Evolutionary conservation across 2,329 filamentous ascomycete species (phyloP), one percentile per base, ranked within the genome.

Genomic region (Xylariaceae sp.): DNA sequence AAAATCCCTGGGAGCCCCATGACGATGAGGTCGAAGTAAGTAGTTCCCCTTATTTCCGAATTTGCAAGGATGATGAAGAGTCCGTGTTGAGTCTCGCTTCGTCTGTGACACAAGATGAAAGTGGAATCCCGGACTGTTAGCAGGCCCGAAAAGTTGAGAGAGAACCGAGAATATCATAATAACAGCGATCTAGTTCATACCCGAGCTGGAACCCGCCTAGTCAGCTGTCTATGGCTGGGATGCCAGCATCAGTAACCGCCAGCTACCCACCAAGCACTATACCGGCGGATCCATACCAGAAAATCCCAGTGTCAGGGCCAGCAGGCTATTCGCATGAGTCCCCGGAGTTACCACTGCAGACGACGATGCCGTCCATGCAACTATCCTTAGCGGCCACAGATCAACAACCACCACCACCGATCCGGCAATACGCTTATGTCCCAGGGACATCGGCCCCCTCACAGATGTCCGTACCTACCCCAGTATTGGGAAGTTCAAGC

Each of bases 21-120:
- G 66, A 74, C 73, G 39, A 79, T 84, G 73, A 73, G 80, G 66
- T 81, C 80, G 19, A 83, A 80, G 80, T 84, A 74, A 72, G 79
- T 77, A 12, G 3, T 42, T 6, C 18, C 15, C 40, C 26, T 44
- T 8, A 48, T 22, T 39, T 30, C 16, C n/a, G n/a, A 15, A 16
- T 34, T 32, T 26, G 22, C 44, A 41, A 51, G 19, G 29, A 34
- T 10, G 19, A 19, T 6, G 9, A 26, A 30, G 12, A 26, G 13
- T 5, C 4, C 15, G 13, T 26, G 26, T 29, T 19, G 32, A 16
- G 22, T n/a, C n/a, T 29, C 30, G 10, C 32, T 12, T 19, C 19
- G 16, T 30, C 21, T 32, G 26, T 22, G 26, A 18, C 39, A 40
- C 12, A 37, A 55, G 36, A n/a, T 9, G 18, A 16, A 26, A 15